Percentiles rank a stretch among this genome's conserved stretches.
Evolutionary conservation across 2,329 filamentous ascomycete genomes (phyloP).

Genomic region (Fusarium albidum): DNA sequence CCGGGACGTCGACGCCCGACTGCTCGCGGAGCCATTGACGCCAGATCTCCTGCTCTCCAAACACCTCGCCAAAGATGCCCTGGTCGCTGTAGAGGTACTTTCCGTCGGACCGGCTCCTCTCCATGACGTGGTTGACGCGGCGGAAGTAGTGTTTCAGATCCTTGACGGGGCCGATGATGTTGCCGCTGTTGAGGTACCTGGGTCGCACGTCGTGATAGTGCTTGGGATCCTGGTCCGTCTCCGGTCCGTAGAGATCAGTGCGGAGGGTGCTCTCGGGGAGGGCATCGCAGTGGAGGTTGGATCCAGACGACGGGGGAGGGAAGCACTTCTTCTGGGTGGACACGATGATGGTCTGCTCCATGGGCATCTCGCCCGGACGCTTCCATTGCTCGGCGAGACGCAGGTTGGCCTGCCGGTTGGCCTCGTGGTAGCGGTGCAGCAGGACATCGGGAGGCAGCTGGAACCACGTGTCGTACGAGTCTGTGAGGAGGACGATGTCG

Average conservation of each 20-base stretch:
- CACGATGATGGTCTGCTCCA: slow-evolving; percentile 33
- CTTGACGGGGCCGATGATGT: slow-evolving; percentile 37
- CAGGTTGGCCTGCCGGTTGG: slow-evolving; percentile 25
- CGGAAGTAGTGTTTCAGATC: slow-evolving; percentile 36
- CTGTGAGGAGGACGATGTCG: slow-evolving; percentile 38
- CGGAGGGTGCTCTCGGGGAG: slow-evolving; percentile 27
- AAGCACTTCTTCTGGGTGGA: slow-evolving; percentile 37
- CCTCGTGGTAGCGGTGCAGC: slow-evolving; percentile 37
- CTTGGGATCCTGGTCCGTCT: slow-evolving; percentile 17
- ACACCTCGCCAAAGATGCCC: slow-evolving; percentile 39
- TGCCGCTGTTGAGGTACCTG: slow-evolving; percentile 40
- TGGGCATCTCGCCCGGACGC: neutral
- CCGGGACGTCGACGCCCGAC: too few relatives aligned
- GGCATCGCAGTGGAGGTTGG: slow-evolving; percentile 26
- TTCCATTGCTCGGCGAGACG: slow-evolving; percentile 19
- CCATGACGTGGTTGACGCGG: slow-evolving; percentile 33
- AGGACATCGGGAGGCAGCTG: slow-evolving; percentile 41
- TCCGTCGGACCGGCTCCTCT: slow-evolving; percentile 4
- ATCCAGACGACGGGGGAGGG: slow-evolving; percentile 10
- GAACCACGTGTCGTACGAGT: slow-evolving; percentile 42
- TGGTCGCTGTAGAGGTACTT: slow-evolving; percentile 38
- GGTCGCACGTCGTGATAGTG: slow-evolving; percentile 25
- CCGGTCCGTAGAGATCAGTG: slow-evolving; percentile 28
- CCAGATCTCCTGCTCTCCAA: slow-evolving; percentile 39
- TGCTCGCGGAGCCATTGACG: slow-evolving; percentile 1